Conservation (phyloP, 345 rosid genomes). For the Ceriops decandra region DNA sequence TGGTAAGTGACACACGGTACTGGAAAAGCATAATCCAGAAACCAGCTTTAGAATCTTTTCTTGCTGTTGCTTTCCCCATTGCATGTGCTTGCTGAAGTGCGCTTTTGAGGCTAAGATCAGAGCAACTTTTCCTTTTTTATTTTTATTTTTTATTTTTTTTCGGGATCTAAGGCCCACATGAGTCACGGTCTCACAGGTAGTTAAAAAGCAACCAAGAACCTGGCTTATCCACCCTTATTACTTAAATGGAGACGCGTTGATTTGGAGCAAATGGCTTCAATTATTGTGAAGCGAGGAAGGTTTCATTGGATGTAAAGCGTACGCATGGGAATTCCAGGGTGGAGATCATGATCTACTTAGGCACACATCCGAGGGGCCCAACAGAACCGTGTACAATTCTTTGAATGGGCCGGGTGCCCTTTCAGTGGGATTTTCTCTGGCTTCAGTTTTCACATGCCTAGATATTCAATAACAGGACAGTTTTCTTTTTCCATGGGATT, state of each 20-base stretch:
- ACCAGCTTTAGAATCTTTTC: conserved; percentile 4
- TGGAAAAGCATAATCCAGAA: conserved; percentile 9
- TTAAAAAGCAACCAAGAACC: background rate
- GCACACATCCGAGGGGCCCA: conserved; percentile 10
- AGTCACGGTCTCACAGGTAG: background rate
- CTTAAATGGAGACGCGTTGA: conserved; percentile 8
- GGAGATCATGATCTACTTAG: conserved; percentile 14
- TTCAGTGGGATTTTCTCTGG: conserved; percentile 2
- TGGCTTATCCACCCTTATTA: background rate
- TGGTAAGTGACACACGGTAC: conserved; percentile 1
- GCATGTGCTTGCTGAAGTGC: conserved; percentile 34
- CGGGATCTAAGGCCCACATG: conserved; percentile 13
- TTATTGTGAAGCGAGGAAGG: conserved; percentile 18
- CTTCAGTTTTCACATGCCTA: conserved; percentile 6
- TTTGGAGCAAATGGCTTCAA: conserved; percentile 14
- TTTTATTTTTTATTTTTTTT: background rate
- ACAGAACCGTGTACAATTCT: background rate
- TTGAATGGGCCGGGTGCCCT: background rate
- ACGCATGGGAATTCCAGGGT: conserved; percentile 23
- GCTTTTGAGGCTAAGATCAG: conserved; percentile 13
- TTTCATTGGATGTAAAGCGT: conserved; percentile 19
- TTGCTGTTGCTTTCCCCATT: conserved; percentile 19
- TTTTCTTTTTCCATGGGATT: conserved; percentile 7
- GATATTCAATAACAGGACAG: background rate
- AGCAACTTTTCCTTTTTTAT: background rate